Base-by-base conservation (phyloP, 192 early-diverging fungal species). In the Podila horticola region DNA sequence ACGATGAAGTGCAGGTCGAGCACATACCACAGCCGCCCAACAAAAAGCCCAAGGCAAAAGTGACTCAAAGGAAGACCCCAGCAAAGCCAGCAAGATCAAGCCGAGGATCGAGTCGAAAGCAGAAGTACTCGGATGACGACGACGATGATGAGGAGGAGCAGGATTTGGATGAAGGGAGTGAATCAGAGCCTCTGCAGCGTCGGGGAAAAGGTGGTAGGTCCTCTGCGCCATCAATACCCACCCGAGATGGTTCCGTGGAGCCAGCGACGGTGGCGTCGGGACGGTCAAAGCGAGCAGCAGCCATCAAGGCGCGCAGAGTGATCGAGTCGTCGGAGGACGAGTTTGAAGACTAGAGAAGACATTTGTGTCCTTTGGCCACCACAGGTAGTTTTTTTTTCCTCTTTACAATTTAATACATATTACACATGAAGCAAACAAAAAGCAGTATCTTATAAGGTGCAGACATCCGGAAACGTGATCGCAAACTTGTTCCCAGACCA, bases 71-170 rank as follows among this genome's bases (percentile, higher is more conserved):
- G 34, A 52, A 55, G 13, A 24, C 30, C 11, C 0, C 20, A 24
- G 38, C 36, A 19, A 60, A 69, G 67, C 15, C 67, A 20, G 15
- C 15, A 33, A 28, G 24, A 26, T n/a, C 67, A 30, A 33, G 29
- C n/a, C 65, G 50, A 4, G 52, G 33, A 36, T 51, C 36, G 67
- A 34, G 52, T 19, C 33, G 55, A 10, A 26, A 34, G 38, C 59
- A 26, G 17, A 60, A 49, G 34, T 8, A 45, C 9, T 70, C 31
- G 41, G 30, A 66, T 26, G 64, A 51, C 15, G 31, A 33, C 45
- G 51, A 52, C 4, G 66, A 31, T 1, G 30, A 67, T 19, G 66
- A 57, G 26, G 66, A 67, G 19, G 66, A 67, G 26, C 10, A n/a
- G 41, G 38, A 45, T 8, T 33, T 15, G 33, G 64, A 29, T 13